A percentile compares a stretch with the other conserved stretches of the same genome.
Evolutionary conservation across 768 basidiomycete species (phyloP).

Genomic region (Lactarius quietus): DNA sequence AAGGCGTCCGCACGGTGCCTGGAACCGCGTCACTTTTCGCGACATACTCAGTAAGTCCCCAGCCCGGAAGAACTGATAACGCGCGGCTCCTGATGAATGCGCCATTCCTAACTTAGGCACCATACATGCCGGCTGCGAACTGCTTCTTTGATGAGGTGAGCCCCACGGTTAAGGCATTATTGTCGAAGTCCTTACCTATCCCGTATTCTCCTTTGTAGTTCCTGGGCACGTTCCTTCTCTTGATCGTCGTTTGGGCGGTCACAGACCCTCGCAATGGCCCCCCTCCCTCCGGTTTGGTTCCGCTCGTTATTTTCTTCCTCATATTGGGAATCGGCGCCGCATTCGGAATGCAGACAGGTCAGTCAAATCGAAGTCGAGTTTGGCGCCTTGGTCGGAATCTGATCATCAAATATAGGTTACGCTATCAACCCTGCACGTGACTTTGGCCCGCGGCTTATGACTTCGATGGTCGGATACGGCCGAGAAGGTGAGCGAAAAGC

Average conservation of each 20-base stretch:
- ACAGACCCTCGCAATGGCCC: conserved; percentile 51
- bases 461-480: conserved; percentile 69
- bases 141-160: conserved; percentile 47
- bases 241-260: conserved; percentile 49
- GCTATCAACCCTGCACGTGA: conserved; percentile 71
- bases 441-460: conserved; percentile 62
- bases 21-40: conserved; percentile 53
- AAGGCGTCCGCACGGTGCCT: conserved; percentile 50
- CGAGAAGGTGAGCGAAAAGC: conserved; percentile 34
- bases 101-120: conserved; percentile 29
- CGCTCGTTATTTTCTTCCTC: conserved; percentile 51
- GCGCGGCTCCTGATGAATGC: not conserved
- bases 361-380: not conserved
- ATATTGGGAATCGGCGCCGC: conserved; percentile 53
- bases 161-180: not conserved
- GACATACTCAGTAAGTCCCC: conserved; percentile 53
- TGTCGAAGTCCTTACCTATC: not conserved
- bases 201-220: conserved; percentile 37
- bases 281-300: conserved; percentile 49
- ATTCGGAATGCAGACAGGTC: conserved; percentile 56
- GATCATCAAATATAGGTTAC: conserved; percentile 37
- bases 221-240: conserved; percentile 49
- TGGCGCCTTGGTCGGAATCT: not conserved
- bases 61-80: not conserved
- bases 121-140: conserved; percentile 41